Percentiles rank a stretch among this genome's conserved stretches.
phyloP scores from a whole-genome alignment of 169 alveolate genomes.

The Cryptosporidium meleagridis region DNA sequence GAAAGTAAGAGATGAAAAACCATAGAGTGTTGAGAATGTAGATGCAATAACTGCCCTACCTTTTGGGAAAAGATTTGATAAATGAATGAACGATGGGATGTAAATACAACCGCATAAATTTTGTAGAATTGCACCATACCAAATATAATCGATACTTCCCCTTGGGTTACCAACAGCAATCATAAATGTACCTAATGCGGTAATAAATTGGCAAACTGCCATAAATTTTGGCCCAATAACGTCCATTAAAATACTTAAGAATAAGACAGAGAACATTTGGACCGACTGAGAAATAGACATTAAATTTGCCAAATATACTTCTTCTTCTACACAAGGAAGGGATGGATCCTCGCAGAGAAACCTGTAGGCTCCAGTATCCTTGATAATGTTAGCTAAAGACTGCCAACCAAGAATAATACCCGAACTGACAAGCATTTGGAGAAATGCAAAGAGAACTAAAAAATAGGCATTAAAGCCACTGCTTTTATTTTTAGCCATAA shows the following conservation, averaged over 20 bases:
- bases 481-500: not conserved
- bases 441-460: constrained; percentile 9
- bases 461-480: not conserved
- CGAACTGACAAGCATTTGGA: constrained; percentile 62
- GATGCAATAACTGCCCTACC: constrained; percentile 56
- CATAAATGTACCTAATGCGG: constrained; percentile 62
- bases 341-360: constrained; percentile 62
- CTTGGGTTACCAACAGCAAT: constrained; percentile 37
- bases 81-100: constrained; percentile 70
- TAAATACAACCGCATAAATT: constrained; percentile 66
- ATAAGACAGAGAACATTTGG: constrained; percentile 56
- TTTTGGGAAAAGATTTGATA: constrained; percentile 50
- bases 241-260: constrained; percentile 55
- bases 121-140: constrained; percentile 49
- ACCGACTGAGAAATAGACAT: constrained; percentile 31
- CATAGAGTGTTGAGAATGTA: constrained; percentile 62
- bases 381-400: constrained; percentile 57
- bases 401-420: constrained; percentile 74
- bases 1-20: constrained; percentile 64
- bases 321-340: constrained; percentile 62
- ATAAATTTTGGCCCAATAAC: constrained; percentile 63
- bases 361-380: constrained; percentile 8
- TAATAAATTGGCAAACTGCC: constrained; percentile 47
- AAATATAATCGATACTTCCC: constrained; percentile 35
- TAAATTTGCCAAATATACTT: constrained; percentile 52